A percentile compares a stretch with the other conserved stretches of the same genome.
Evolutionary conservation across 257 asterid species (phyloP).

Genomic region (Solanum arcanum): DNA sequence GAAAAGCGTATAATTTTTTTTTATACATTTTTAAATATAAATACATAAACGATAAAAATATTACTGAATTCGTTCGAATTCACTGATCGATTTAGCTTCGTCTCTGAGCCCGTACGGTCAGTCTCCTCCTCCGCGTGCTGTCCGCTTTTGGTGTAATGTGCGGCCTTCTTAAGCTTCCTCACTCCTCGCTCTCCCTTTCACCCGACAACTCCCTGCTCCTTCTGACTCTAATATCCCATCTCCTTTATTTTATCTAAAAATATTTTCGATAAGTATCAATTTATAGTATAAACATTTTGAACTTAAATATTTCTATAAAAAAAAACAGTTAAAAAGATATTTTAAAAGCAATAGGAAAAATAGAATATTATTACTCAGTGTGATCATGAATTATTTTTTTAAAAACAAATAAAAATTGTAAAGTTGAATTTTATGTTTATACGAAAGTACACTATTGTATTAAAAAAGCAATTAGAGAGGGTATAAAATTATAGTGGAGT

Average conservation of each 20-base stretch:
- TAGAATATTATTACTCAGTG: not conserved
- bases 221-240: not conserved
- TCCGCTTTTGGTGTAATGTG: slow-evolving; percentile 17
- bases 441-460: not conserved
- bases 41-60: too few species aligned
- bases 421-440: not conserved
- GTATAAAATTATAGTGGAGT: not conserved
- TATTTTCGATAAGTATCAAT: too few species aligned
- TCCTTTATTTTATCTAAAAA: not conserved
- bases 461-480: too few species aligned
- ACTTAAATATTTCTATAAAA: too few species aligned
- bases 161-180: slow-evolving; percentile 24
- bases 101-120: not conserved
- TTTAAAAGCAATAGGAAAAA: too few species aligned
- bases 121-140: slow-evolving; percentile 28
- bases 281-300: not conserved
- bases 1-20: too few species aligned
- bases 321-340: too few species aligned
- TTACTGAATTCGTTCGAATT: too few species aligned
- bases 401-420: not conserved
- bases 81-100: too few species aligned
- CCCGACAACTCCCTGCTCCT: slow-evolving; percentile 24
- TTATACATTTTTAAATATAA: too few species aligned
- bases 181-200: not conserved
- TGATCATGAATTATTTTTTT: not conserved